Conservation (phyloP, 176 grass and related monocot genomes). For the Leersia perrieri region DNA sequence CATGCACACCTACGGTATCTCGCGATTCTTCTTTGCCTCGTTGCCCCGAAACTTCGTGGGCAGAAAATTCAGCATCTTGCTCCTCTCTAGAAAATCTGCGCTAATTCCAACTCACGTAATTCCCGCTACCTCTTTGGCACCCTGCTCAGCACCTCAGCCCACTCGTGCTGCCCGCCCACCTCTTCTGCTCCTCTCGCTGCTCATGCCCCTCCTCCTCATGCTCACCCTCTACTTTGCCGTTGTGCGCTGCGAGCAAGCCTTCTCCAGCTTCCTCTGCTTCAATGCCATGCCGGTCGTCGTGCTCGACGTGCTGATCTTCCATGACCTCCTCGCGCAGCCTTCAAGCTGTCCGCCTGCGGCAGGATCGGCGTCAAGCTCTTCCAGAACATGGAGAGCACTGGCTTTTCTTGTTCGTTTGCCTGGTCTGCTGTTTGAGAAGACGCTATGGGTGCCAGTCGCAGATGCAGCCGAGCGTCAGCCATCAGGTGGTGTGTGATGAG, state of each 20-base stretch:
- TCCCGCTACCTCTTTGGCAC: conserved; percentile 63
- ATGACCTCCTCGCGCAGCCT: conserved; percentile 74
- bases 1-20: no score
- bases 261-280: conserved; percentile 91
- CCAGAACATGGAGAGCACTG: conserved; percentile 71
- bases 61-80: no score
- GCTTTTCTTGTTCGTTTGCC: conserved; percentile 83
- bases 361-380: conserved; percentile 62
- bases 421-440: conserved; percentile 76
- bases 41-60: no score
- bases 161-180: conserved; percentile 64
- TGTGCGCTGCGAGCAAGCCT: conserved; percentile 68
- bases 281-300: conserved; percentile 96
- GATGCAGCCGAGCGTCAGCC: conserved; percentile 94
- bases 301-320: conserved; percentile 84
- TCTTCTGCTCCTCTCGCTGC: conserved; percentile 75
- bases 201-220: conserved; percentile 84
- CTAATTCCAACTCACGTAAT: conserved; percentile 57
- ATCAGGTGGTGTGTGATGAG: conserved; percentile 85
- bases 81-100: no score
- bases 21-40: no score
- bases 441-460: conserved; percentile 69
- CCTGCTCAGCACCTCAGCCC: conserved; percentile 63
- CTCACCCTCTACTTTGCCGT: conserved; percentile 92
- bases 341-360: conserved; percentile 36